Evolutionary conservation across 495 filamentous ascomycete species (phyloP), one percentile per base, ranked within the genome.

Genomic region (Parmelia sp.): DNA sequence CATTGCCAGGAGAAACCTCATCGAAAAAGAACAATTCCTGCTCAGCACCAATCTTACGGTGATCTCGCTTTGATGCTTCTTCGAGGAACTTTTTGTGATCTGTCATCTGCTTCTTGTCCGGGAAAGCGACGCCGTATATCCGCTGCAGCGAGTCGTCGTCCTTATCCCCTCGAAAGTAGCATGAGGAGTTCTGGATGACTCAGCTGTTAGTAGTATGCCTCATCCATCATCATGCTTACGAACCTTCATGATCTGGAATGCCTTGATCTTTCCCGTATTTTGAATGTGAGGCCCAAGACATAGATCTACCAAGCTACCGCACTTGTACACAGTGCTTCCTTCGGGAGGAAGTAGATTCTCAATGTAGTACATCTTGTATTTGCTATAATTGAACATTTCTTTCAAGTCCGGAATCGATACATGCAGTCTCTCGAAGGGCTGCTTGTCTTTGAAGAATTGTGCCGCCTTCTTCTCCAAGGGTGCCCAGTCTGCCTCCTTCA

Each of bases 21-120:
- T 95, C 84, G 77, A 97, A 97, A 80, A 97, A 95, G 79, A 96
- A 97, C 12, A 98, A 84, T 72, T 98, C 92, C 71, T 98, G 94
- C 45, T 96, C 92, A 68, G 86, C 89, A 60, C 92, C 95, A 66
- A 98, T 89, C 75, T 87, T 86, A 39, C 92, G 79, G 67, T 98
- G 94, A 71, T 97, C 92, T 65, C 95, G 86, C 81, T 96, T 96
- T 53, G 93, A 92, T 12, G 94, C 94, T 72, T 97, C 95, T 72
- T 96, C 94, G 11, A 98, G 76, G 74, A 95, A 93, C 65, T 92
- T 91, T 77, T 93, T 84, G 76, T 96, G 89, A 67, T 93, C 91
- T 19, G 85, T 82, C 82, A 97, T 88, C 69, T 80, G 80, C 80
- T 96, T 95, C 82, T 97, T 97, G 72, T 97, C 93, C 0, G 95